Percentiles rank a stretch among this genome's conserved stretches.
Conservation (phyloP, 2,329 filamentous ascomycete species). For the Aspergillus ruber region DNA sequence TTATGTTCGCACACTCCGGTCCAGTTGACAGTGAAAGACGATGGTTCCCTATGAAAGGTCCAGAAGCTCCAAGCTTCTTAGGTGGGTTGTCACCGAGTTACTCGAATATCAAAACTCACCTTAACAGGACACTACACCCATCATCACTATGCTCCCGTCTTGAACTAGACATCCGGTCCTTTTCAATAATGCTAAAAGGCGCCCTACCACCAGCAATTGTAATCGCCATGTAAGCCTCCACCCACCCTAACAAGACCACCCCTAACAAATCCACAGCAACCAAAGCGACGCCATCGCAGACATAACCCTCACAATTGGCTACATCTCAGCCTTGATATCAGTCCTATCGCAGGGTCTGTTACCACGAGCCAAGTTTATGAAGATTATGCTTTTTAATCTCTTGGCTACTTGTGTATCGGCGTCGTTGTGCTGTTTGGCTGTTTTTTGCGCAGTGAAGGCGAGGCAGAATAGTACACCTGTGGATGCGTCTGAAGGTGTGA, state of each 20-base stretch:
- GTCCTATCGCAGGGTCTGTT: conserved; percentile 59
- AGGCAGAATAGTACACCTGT: conserved; percentile 49
- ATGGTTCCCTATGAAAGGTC: neutral
- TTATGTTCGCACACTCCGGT: too few relatives aligned
- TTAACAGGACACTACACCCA: conserved; percentile 10
- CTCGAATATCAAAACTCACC: neutral
- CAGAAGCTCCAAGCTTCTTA: neutral
- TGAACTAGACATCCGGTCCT: conserved; percentile 18
- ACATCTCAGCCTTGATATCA: conserved; percentile 59
- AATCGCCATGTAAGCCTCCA: conserved; percentile 50
- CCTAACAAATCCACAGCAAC: conserved; percentile 21
- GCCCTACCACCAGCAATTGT: conserved; percentile 51
- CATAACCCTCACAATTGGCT: conserved; percentile 38
- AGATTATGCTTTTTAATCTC: conserved; percentile 59
- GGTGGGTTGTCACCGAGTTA: neutral
- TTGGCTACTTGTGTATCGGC: conserved; percentile 51
- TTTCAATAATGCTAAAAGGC: conserved; percentile 42
- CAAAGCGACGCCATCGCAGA: conserved; percentile 50
- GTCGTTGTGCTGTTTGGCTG: conserved; percentile 54
- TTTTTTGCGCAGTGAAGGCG: conserved; percentile 61
- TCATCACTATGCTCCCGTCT: conserved; percentile 17
- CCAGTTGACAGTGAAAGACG: neutral
- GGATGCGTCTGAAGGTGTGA: conserved; percentile 21
- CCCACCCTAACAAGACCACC: neutral
- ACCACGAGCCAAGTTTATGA: conserved; percentile 65